These are phyloP conservation scores for Echinosophora koreensis DNA, from an alignment of 306 rosid species.

Conservation along the genomic window DNA sequence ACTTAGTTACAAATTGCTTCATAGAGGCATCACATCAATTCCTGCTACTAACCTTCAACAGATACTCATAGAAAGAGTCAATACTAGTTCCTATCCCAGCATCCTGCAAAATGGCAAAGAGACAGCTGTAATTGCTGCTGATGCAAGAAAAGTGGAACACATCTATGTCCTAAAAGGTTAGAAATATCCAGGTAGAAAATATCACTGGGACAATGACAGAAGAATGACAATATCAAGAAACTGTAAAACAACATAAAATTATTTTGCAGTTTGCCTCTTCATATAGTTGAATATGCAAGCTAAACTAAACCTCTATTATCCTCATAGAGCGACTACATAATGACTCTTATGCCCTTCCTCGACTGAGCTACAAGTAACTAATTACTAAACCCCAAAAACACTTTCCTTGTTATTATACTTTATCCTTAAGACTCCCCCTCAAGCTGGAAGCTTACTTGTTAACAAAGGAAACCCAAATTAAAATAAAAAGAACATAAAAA, in stretches of 20 bases:
- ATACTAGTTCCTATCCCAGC: slow-evolving; percentile 99
- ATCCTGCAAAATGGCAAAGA: slow-evolving; percentile 73
- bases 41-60: slow-evolving; percentile 79
- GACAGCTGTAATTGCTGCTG: slow-evolving; percentile 30
- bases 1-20: slow-evolving; percentile 24
- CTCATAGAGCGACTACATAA: no score
- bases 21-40: slow-evolving; percentile 43
- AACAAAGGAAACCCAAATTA: no score
- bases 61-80: slow-evolving; percentile 96
- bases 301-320: no score
- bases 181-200: slow-evolving; percentile 9
- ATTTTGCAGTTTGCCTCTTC: slow-evolving; percentile 12
- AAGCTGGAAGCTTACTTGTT: no score
- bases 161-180: neutral
- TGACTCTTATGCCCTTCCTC: no score
- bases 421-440: no score
- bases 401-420: no score
- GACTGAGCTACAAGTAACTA: no score
- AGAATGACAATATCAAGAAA: slow-evolving; percentile 19
- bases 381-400: no score
- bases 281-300: neutral
- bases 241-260: neutral
- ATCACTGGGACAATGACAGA: neutral
- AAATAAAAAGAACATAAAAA: no score
- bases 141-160: slow-evolving; percentile 13